phyloP scores from a whole-genome alignment of 2,329 filamentous ascomycete genomes.

The Claviceps pazoutovae region DNA sequence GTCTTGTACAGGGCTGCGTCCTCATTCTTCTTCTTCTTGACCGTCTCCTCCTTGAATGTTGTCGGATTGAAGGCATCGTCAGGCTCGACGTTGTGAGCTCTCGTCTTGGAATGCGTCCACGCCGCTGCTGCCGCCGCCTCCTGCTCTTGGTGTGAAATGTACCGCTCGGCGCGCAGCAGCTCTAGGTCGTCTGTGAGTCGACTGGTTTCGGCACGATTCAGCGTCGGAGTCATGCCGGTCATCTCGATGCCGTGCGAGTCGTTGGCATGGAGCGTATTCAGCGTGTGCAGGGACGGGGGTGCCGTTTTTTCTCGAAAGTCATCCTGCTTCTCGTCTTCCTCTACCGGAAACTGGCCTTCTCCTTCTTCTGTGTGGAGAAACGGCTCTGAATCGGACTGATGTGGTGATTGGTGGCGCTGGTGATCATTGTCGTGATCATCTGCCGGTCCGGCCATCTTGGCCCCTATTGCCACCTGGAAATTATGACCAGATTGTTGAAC shows the following conservation, averaged over 20 bases:
- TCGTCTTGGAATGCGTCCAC: slow-evolving; percentile 13
- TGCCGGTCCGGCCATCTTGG: slow-evolving; percentile 5
- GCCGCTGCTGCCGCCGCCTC: slow-evolving; percentile 11
- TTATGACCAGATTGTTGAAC: too few relatives aligned
- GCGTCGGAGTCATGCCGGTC: slow-evolving; percentile 11
- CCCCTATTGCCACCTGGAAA: background rate
- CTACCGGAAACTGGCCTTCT: background rate
- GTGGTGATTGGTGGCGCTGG: slow-evolving; percentile 2
- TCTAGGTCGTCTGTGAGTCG: slow-evolving; percentile 36
- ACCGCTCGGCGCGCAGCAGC: slow-evolving; percentile 31
- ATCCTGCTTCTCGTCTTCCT: slow-evolving; percentile 3
- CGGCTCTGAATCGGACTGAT: background rate
- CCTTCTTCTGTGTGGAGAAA: slow-evolving; percentile 1
- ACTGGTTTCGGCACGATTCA: slow-evolving; percentile 19
- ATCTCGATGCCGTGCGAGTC: slow-evolving; percentile 12
- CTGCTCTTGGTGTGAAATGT: slow-evolving; percentile 30
- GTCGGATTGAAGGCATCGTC: slow-evolving; percentile 34
- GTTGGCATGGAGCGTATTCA: slow-evolving; percentile 15
- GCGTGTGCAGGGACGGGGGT: slow-evolving; percentile 17
- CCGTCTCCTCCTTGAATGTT: slow-evolving; percentile 12
- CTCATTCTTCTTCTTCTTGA: slow-evolving; percentile 19
- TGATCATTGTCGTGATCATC: background rate
- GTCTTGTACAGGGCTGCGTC: slow-evolving; percentile 25
- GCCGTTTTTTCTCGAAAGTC: slow-evolving; percentile 12
- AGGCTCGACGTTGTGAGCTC: slow-evolving; percentile 21